These are phyloP conservation scores for Cercophora sp. DNA, from an alignment of 495 filamentous ascomycete species.

Conservation along the genomic window DNA sequence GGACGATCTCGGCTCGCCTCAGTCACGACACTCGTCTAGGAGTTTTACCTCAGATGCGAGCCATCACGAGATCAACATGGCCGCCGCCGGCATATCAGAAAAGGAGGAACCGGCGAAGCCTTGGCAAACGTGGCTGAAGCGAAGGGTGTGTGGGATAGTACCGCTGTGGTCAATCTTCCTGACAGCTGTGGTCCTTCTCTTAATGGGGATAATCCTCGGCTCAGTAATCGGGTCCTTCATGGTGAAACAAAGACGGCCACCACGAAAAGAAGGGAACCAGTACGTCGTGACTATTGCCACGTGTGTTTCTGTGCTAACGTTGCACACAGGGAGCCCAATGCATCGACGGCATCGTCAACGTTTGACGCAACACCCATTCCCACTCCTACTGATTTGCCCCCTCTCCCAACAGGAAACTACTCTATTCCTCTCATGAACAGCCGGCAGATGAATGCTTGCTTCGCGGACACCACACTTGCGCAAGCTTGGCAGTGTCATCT, in stretches of 20 bases:
- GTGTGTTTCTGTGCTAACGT: not conserved
- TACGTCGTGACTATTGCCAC: constrained; percentile 12
- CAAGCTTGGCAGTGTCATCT: constrained; percentile 66
- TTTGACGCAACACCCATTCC: constrained; percentile 63
- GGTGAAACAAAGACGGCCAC: constrained; percentile 23
- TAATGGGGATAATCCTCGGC: constrained; percentile 62
- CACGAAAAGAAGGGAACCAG: constrained; percentile 12
- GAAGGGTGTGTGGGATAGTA: constrained; percentile 57
- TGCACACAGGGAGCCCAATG: constrained; percentile 15
- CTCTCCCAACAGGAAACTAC: constrained; percentile 63
- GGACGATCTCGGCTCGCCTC: constrained; percentile 49
- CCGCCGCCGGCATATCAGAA: constrained; percentile 34
- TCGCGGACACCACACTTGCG: constrained; percentile 55
- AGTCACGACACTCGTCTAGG: constrained; percentile 48
- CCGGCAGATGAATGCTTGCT: constrained; percentile 61
- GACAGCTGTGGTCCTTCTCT: constrained; percentile 47
- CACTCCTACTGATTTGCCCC: constrained; percentile 52
- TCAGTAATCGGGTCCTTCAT: constrained; percentile 44
- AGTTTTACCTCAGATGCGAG: constrained; percentile 46
- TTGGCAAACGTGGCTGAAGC: constrained; percentile 55
- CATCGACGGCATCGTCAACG: constrained; percentile 40
- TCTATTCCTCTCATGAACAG: constrained; percentile 54
- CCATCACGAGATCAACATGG: constrained; percentile 39
- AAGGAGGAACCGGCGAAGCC: constrained; percentile 44
- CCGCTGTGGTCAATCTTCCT: constrained; percentile 67